These are phyloP conservation scores for Pugionium dolabratum DNA, from an alignment of 345 rosid species.

Conservation along the genomic window DNA sequence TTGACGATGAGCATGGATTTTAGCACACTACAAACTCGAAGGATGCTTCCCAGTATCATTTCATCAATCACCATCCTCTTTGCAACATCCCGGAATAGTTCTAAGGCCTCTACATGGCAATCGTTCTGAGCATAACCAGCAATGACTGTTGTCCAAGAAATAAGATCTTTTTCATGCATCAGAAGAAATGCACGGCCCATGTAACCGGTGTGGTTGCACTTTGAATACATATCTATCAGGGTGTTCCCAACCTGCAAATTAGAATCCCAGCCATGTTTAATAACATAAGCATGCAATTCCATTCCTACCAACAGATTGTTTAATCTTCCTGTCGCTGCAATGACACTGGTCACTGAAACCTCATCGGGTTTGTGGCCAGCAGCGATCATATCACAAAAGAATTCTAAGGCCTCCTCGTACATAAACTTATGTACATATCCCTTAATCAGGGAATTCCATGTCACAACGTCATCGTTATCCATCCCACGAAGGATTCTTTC, in stretches of 20 bases:
- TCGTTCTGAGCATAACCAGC: constrained; percentile 73
- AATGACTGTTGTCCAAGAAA: constrained; percentile 82
- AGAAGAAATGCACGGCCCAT: constrained; percentile 55
- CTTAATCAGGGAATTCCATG: constrained; percentile 67
- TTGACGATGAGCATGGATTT: constrained; percentile 48
- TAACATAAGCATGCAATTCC: constrained; percentile 74
- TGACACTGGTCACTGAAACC: constrained; percentile 55
- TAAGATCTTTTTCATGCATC: constrained; percentile 61
- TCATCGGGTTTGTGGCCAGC: constrained; percentile 56
- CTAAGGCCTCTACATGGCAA: constrained; percentile 49
- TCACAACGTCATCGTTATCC: constrained; percentile 52
- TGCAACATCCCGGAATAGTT: constrained; percentile 53
- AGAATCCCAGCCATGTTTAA: constrained; percentile 58
- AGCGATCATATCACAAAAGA: constrained; percentile 50
- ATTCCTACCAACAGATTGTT: constrained; percentile 61
- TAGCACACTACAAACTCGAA: constrained; percentile 58
- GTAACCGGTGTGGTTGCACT: constrained; percentile 55
- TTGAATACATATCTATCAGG: constrained; percentile 77
- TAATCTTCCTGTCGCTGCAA: constrained; percentile 63
- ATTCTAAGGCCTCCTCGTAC: constrained; percentile 52
- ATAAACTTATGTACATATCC: constrained; percentile 66
- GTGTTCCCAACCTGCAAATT: constrained; percentile 68
- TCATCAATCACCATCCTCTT: constrained; percentile 51
- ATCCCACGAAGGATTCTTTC: constrained; percentile 42
- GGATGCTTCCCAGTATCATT: constrained; percentile 77